A percentile compares a stretch with the other conserved stretches of the same genome.
These are phyloP conservation scores for Biancaea sappan DNA, from an alignment of 306 rosid species.

Conservation along the genomic window DNA sequence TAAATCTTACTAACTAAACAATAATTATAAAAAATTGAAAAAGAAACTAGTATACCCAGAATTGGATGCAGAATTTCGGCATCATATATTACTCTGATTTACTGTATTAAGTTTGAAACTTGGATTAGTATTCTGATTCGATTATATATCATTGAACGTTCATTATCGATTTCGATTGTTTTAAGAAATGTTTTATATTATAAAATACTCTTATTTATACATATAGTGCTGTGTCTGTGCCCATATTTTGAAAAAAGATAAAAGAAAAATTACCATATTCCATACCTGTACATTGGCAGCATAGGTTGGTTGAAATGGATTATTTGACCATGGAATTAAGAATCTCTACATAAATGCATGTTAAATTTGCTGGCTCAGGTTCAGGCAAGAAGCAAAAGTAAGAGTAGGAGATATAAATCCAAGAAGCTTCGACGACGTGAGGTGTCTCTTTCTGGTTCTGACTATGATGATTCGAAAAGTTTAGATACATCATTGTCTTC, in stretches of 20 bases:
- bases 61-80: not conserved
- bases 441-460: slow-evolving; percentile 54
- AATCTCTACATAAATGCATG: slow-evolving; percentile 4
- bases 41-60: not conserved
- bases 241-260: not conserved
- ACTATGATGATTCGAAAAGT: slow-evolving; percentile 52
- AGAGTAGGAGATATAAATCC: slow-evolving; percentile 54
- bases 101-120: not conserved
- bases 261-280: not conserved
- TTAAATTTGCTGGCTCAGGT: slow-evolving; percentile 47
- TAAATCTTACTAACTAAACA: not conserved
- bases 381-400: slow-evolving; percentile 50
- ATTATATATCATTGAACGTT: not conserved
- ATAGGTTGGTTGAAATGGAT: not conserved
- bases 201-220: not conserved
- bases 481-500: slow-evolving; percentile 46
- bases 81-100: not conserved
- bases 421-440: slow-evolving; percentile 62
- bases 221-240: not conserved
- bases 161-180: not conserved
- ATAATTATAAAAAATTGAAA: not conserved
- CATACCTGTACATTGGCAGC: not conserved
- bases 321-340: not conserved
- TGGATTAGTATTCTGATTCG: not conserved
- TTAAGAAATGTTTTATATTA: not conserved